Conservation (phyloP, 345 rosid genomes). For the Arabidopsis thaliana region TAIR10.1 NC_003071.7:173501-174000, state of each 20-base stretch:
- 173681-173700: slow-evolving; percentile 53
- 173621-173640: slow-evolving; percentile 58
- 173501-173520: slow-evolving; percentile 59
- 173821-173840: slow-evolving; percentile 63
- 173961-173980: slow-evolving; percentile 71
- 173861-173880: slow-evolving; percentile 73
- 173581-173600: slow-evolving; percentile 50
- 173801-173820: slow-evolving; percentile 72
- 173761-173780: slow-evolving; percentile 63
- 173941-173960: slow-evolving; percentile 56
- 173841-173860: slow-evolving; percentile 63
- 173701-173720: slow-evolving; percentile 52
- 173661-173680: slow-evolving; percentile 71
- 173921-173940: slow-evolving; percentile 64
- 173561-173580: slow-evolving; percentile 57
- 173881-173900: slow-evolving; percentile 70
- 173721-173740: slow-evolving; percentile 58
- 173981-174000: slow-evolving; percentile 72
- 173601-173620: slow-evolving; percentile 70
- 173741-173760: slow-evolving; percentile 64
- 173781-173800: slow-evolving; percentile 73
- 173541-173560: slow-evolving; percentile 53
- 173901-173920: slow-evolving; percentile 78
- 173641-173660: slow-evolving; percentile 56
- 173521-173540: slow-evolving; percentile 47